Evolutionary conservation across 495 filamentous ascomycete species (phyloP), one percentile per base, ranked within the genome.

Genomic region (Trichodelitschia bisporula): DNA sequence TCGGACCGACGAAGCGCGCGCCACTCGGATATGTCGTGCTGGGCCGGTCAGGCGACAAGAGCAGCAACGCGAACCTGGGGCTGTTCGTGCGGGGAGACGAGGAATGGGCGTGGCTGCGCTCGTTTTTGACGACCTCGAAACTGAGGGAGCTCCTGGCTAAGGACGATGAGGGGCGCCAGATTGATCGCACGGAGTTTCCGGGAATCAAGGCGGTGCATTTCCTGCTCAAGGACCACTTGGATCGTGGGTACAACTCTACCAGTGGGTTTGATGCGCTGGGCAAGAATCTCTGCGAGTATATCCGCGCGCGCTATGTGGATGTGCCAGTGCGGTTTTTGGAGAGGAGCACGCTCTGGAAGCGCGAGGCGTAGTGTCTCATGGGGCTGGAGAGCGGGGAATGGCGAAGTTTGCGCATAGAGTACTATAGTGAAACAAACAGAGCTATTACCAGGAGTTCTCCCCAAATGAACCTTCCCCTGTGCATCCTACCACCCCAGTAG

Each of bases 201-300:
- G 35, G 37, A 29, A 37, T 43, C 13, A 17, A 35, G n/a, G 38
- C 40, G 3, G 40, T 43, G 32, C 40, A 43, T 27, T 43, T 43
- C 23, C 30, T 43, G 29, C 24, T 40, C 18, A 37, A 40, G 23
- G 38, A 40, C 31, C 40, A 43, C 32, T 19, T 43, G 11, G 40
- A 43, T 36, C 18, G 40, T 8, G 40, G 40, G 14, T 40, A 34
- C 27, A 40, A 43, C 36, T 32, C 40, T n/a, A 31, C 32, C 19
- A 31, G 24, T 10, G 38, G 25, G 13, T 43, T 39, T 31, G 40
- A 43, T 36, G 37, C 34, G 8, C 17, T 43, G 27, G 40, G 37
- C 12, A 43, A 43, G 32, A 43, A 43, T 32, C 26, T 19, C n/a
- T 37, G 40, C 18, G 37, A 43, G 32, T 43, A 8, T 15, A 15